Evolutionary conservation across 495 filamentous ascomycete species (phyloP), one percentile per base, ranked within the genome.

Genomic region (Xylaria curta): DNA sequence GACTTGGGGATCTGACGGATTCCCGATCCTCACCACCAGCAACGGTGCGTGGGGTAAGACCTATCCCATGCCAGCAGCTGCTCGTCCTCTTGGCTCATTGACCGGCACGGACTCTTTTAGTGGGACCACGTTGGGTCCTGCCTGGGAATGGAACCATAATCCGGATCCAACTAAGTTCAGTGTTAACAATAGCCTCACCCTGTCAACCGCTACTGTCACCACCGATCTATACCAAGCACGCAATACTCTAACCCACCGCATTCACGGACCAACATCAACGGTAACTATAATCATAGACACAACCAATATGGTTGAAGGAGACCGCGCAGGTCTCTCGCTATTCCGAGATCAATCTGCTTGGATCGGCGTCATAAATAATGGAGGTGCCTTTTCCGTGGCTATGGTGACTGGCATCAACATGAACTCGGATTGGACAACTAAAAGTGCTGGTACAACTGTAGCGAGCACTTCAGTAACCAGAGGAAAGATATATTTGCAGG

Each of bases 141-240:
- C 81, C 49, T 89, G 86, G 86, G 87, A 89, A 73, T 89, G 87
- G 87, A 89, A 89, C 74, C 87, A 88, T 51, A 88, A 89, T 68
- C 87, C 87, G 1, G 85, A 89, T 47, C 75, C 74, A 19, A 66
- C 64, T 26, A 79, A 77, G 64, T 83, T 46, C 3, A 65, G 56
- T 51, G 38, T 51, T 19, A 58, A 42, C 40, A 68, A 71, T 4
- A 75, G 79, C 8, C 65, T 89, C 13, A 79, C 78, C 1, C 76
- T 89, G 15, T 59, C 72, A 40, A 85, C 86, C 2, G 84, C 83
- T 21, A 82, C 81, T 7, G 81, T 88, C 2, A 89, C 87, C 8
- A 77, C 77, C 42, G 85, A 87, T 62, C 64, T 89, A 24, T 88
- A 83, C 70, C 66, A 73, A 0, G 87, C 87, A 12, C 77, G 81